Evolutionary conservation across 495 filamentous ascomycete genomes (phyloP).

Genomic region (Podospora pseudocomata): DNA sequence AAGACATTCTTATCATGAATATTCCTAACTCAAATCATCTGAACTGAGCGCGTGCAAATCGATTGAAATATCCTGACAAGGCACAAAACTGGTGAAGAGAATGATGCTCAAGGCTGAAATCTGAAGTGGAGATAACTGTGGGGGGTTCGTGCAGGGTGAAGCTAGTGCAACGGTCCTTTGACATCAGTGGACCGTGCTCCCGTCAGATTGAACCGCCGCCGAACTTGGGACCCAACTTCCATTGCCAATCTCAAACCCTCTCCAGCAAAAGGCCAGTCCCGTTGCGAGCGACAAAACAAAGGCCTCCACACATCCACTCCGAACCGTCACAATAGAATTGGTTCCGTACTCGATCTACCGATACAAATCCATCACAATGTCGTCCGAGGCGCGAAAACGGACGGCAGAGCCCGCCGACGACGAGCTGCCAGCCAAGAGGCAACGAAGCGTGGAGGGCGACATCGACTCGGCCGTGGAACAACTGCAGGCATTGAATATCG

Average conservation of each 20-base stretch:
- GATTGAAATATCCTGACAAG: too few species aligned
- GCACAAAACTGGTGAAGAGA: too few species aligned
- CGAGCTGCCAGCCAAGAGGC: slow-evolving; percentile 30
- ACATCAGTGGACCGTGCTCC: background rate
- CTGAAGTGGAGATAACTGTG: too few species aligned
- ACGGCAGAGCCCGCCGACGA: slow-evolving; percentile 23
- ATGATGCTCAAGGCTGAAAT: too few species aligned
- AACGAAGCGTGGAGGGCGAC: slow-evolving; percentile 13
- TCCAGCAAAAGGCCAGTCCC: background rate
- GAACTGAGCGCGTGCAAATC: too few species aligned
- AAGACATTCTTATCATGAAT: background rate
- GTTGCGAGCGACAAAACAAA: background rate
- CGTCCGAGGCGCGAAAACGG: slow-evolving; percentile 28
- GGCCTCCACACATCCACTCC: background rate
- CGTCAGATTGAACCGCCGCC: background rate
- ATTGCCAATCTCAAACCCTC: background rate
- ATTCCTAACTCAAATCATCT: too few species aligned
- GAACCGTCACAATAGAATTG: background rate
- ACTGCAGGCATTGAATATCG: background rate
- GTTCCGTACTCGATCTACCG: background rate
- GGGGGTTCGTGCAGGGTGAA: too few species aligned
- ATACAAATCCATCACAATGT: background rate
- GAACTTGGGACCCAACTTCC: background rate
- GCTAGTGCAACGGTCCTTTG: background rate
- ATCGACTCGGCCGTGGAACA: background rate